Base-by-base conservation (phyloP, 805 yeast genomes). In the Millerozyma miso region DNA sequence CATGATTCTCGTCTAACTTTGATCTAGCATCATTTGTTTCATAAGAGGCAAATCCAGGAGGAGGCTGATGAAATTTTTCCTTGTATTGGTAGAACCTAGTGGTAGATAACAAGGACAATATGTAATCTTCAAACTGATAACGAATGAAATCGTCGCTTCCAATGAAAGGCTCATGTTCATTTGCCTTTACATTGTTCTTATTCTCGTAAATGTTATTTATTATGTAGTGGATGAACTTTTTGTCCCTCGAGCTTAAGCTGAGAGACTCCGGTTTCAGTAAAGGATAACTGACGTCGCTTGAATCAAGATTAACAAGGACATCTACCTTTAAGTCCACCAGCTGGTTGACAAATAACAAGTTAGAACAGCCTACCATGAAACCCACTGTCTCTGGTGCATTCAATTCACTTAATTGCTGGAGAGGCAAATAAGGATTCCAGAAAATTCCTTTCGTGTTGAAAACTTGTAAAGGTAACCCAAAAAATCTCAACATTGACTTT, bases 361-460 rank as follows among this genome's bases (percentile, higher is more conserved):
- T 93, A 3, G 97, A 89, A 34, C 95, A 83, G 0, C 99, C 99
- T 38, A 88, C 76, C 56, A 87, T 66, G 51, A 80, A 93, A 57
- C 81, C 80, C 31, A 74, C 67, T 0, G 90, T 76, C 39, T 73
- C 76, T 1, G 69, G 66, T 16, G 76, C 73, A 26, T 69, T 71
- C 40, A 93, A 69, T 51, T 85, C 89, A 40, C 85, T 85, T 43
- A 91, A 67, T 57, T 91, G 98, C 60, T 91, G 99, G 42, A 93
- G 67, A 0, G 98, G 95, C n/a, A 90, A 74, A 63, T 91, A 93
- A 1, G 99, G 98, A 52, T 85, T 83, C 73, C 95, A 90, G 46
- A 91, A 74, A 1, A 95, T 89, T 35, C 95, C 95, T 51, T 79
- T 77, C 5, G 75, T 70, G 39, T 88, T 88, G 63, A 93, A 93